Evolutionary conservation across 306 rosid genomes (phyloP).

Genomic region (Vigna angularis): DNA sequence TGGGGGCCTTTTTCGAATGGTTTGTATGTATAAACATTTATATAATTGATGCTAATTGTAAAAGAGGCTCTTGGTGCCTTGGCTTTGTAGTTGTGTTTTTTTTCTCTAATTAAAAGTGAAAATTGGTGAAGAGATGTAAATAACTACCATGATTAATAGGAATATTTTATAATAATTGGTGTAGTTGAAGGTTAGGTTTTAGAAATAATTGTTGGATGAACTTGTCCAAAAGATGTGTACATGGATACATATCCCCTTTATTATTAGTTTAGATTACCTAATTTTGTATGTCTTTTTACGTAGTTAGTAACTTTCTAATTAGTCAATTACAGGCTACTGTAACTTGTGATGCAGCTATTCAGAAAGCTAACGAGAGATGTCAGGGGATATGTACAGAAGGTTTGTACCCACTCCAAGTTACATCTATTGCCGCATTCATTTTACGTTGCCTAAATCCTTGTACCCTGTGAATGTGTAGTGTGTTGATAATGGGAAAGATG

Average conservation of each 20-base stretch:
- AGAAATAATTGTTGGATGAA: too few relatives aligned
- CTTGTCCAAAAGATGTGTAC: neutral
- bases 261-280: neutral
- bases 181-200: too few relatives aligned
- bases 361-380: conserved; percentile 97
- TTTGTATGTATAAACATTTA: conserved; percentile 40
- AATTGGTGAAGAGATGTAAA: neutral
- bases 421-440: conserved; percentile 21
- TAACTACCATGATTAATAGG: neutral
- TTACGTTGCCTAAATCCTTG: conserved; percentile 32
- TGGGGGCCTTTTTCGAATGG: conserved; percentile 97
- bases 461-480: conserved; percentile 68
- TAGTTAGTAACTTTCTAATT: neutral
- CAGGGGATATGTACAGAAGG: conserved; percentile 95
- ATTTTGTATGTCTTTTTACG: conserved; percentile 14
- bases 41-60: neutral
- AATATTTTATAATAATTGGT: too few relatives aligned
- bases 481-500: conserved; percentile 98
- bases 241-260: neutral
- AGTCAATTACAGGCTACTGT: conserved; percentile 30
- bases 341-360: conserved; percentile 74
- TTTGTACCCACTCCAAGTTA: conserved; percentile 44
- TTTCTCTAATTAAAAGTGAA: too few relatives aligned
- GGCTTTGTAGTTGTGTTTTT: too few relatives aligned
- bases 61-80: neutral